phyloP scores from a whole-genome alignment of 257 asterid genomes.

The Primulina eburnea region DNA sequence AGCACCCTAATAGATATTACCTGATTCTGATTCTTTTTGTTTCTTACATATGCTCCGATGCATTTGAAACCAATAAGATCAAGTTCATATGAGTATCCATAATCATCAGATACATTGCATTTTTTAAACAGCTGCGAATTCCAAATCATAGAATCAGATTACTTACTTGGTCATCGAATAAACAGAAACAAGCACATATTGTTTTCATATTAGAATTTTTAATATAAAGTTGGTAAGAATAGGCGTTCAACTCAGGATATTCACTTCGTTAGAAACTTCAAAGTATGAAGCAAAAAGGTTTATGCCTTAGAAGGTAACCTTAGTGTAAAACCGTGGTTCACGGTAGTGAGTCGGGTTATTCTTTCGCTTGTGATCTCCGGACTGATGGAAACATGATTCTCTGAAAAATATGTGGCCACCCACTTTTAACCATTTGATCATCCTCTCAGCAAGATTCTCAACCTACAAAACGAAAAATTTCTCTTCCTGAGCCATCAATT shows the following conservation, averaged over 20 bases:
- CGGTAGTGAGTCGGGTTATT: constrained; percentile 91
- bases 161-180: background rate
- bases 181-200: constrained; percentile 7
- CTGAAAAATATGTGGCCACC: constrained; percentile 94
- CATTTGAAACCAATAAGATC: constrained; percentile 78
- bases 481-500: background rate
- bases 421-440: constrained; percentile 87
- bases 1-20: constrained; percentile 28
- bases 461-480: constrained; percentile 49
- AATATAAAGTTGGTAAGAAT: background rate
- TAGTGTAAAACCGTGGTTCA: constrained; percentile 88
- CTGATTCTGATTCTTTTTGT: constrained; percentile 94
- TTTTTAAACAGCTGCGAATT: constrained; percentile 69
- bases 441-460: constrained; percentile 58
- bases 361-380: constrained; percentile 91
- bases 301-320: constrained; percentile 41
- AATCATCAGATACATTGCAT: constrained; percentile 44
- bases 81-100: constrained; percentile 74
- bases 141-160: constrained; percentile 14
- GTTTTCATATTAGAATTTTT: background rate
- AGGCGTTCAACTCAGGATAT: background rate
- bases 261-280: background rate
- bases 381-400: constrained; percentile 95
- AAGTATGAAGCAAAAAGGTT: background rate
- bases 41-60: constrained; percentile 86